Evolutionary conservation across 148 eudicot genomes (phyloP), one percentile per base, ranked within the genome.

Genomic region (Talinum fruticosum): DNA sequence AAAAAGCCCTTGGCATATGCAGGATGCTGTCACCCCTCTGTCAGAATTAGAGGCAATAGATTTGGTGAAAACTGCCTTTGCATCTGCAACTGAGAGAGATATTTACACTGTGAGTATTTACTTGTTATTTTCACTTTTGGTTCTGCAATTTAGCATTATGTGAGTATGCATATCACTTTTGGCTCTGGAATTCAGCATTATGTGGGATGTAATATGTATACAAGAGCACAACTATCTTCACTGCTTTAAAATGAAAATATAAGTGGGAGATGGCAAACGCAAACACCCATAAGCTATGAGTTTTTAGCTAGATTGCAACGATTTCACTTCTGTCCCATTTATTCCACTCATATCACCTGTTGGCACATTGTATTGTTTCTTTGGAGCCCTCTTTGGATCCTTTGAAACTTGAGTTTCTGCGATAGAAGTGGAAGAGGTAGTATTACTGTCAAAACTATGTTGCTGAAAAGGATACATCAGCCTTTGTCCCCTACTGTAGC

Each of bases 71-170:
- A 95, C 99, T 77, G 95, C 97, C 76, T 95, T 95, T 85, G 96
- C 97, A 78, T 91, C 98, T 72, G 98, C 98, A 78, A 87, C 97
- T 64, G 98, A 95, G 84, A 95, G 98, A 86, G 98, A 95, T 81
- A 95, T 95, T 75, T 92, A 92, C 79, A 95, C 98, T 68, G 98
- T 95, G 80, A 89, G 96, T 84, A 75, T 76, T 73, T 72, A 8
- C 35, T 35, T 57, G 41, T 70, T 65, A n/a, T 18, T 76, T 34
- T 79, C 24, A 10, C 24, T 28, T 79, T 3, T 61, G 23, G 73
- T 47, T 38, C 28, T 51, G 16, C 34, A 6, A 59, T 14, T 38
- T 64, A 49, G 18, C 5, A 71, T 5, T 12, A 1, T 59, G n/a
- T 26, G 23, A 7, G 18, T n/a, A n/a, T n/a, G n/a, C n/a, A n/a